These are phyloP conservation scores for Cenococcum geophilum DNA, from an alignment of 495 filamentous ascomycete genomes.

Conservation along the genomic window DNA sequence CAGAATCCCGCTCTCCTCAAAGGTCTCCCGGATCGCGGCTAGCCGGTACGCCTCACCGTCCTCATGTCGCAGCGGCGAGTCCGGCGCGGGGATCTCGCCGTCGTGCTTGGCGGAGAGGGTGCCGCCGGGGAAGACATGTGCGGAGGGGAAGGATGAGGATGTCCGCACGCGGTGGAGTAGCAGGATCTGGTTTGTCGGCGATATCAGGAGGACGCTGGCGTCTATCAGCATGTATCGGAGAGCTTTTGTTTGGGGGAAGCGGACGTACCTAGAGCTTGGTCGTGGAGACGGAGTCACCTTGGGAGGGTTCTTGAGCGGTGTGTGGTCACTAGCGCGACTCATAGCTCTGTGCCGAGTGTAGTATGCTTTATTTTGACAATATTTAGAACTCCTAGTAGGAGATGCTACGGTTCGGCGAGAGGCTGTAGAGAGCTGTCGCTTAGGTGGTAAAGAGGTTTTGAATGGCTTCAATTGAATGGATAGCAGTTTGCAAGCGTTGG, in stretches of 20 bases:
- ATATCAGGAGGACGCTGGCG: slow-evolving; percentile 75
- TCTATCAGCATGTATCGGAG: slow-evolving; percentile 7
- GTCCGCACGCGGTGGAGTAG: slow-evolving; percentile 79
- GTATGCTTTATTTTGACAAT: not conserved
- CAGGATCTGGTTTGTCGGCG: slow-evolving; percentile 77
- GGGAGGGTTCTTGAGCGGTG: slow-evolving; percentile 24
- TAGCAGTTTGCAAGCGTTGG: not conserved
- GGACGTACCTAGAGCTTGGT: slow-evolving; percentile 39
- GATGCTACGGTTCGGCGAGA: not conserved
- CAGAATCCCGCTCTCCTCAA: slow-evolving; percentile 90
- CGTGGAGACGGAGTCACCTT: slow-evolving; percentile 27
- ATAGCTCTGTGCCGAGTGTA: slow-evolving; percentile 9
- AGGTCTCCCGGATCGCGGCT: slow-evolving; percentile 82
- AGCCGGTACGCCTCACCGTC: slow-evolving; percentile 65
- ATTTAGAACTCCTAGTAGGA: not conserved
- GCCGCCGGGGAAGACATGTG: slow-evolving; percentile 95
- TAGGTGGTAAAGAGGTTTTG: not conserved
- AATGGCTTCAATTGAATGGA: not conserved
- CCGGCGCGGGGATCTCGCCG: slow-evolving; percentile 49
- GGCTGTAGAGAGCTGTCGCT: not conserved
- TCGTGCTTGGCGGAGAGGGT: slow-evolving; percentile 70
- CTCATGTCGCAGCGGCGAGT: slow-evolving; percentile 49
- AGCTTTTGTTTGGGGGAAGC: slow-evolving; percentile 8
- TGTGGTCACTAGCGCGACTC: slow-evolving; percentile 23
- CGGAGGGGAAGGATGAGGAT: slow-evolving; percentile 78